phyloP scores from a whole-genome alignment of 768 basidiomycete species.

The Amanita phalloides region DNA sequence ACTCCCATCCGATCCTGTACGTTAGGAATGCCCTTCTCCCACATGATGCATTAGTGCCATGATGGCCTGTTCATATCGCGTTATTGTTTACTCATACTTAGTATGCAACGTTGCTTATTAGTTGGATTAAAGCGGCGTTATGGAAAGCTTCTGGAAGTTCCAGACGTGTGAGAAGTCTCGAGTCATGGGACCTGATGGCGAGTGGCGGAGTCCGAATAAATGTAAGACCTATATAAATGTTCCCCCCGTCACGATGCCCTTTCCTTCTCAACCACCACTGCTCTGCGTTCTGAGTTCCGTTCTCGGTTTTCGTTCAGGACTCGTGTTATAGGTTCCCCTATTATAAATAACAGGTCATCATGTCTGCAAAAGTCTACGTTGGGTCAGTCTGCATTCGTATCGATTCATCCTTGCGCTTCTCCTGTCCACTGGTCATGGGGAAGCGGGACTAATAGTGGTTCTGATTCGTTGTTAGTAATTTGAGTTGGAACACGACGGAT shows the following conservation, averaged over 20 bases:
- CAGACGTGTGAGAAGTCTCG: not conserved
- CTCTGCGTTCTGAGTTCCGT: slow-evolving; percentile 38
- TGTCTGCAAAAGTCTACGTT: slow-evolving; percentile 86
- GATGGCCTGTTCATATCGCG: not conserved
- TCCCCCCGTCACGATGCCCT: slow-evolving; percentile 15
- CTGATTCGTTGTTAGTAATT: slow-evolving; percentile 61
- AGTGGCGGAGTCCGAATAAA: slow-evolving; percentile 41
- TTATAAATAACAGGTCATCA: slow-evolving; percentile 45
- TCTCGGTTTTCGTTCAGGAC: slow-evolving; percentile 48
- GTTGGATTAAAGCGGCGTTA: not conserved
- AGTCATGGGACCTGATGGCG: slow-evolving; percentile 5
- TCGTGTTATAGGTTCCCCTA: slow-evolving; percentile 43
- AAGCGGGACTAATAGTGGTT: slow-evolving; percentile 47
- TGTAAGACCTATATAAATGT: slow-evolving; percentile 29
- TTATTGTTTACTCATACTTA: not conserved
- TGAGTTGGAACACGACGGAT: slow-evolving; percentile 96
- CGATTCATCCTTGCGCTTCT: slow-evolving; percentile 35
- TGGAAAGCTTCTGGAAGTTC: not conserved
- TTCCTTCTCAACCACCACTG: slow-evolving; percentile 29
- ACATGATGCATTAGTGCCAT: not conserved
- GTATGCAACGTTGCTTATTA: not conserved
- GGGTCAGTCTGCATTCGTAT: slow-evolving; percentile 74
- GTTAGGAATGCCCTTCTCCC: not conserved
- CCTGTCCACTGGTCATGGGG: slow-evolving; percentile 30
- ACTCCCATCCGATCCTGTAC: slow-evolving; percentile 7